Base-by-base conservation (phyloP, 2,329 filamentous ascomycete genomes). In the Phialophora tarda region DNA sequence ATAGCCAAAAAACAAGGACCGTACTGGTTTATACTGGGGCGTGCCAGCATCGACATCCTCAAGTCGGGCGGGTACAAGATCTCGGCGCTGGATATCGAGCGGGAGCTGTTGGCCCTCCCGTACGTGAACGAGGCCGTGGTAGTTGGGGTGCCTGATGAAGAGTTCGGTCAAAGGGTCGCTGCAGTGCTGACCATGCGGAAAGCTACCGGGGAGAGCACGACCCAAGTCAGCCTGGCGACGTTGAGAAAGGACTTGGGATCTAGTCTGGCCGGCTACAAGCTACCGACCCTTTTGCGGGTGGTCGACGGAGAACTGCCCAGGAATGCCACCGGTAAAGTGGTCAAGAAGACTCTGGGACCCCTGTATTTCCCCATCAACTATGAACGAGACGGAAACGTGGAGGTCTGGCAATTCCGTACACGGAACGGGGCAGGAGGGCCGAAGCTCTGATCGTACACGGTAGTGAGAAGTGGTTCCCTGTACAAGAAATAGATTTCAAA, bases 271-370 rank as follows among this genome's bases (percentile, higher is more conserved):
- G 77, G 79, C 4, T 83, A 83, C 67, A 83, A 82, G 71, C 70
- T 84, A 72, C 82, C 81, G 2, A 83, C 81, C 1, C 66, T 83
- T 14, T 69, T 83, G 38, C 73, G 79, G 4, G 73, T 83, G 23
- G 72, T 81, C 2, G 73, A 77, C 26, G 77, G 75, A 4, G 82
- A 83, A 70, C 71, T 84, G 30, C 81, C 81, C 3, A 83, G 83
- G 71, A 80, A 76, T n/a, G 77, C 71, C 0, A 83, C 81, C 0
- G 80, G 80, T 0, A 84, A 84, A 72, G 79, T 84, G 21, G 76
- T 80, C 62, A 84, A 84, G 75, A 83, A 82, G 71, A 68, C 77
- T 1, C 66, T 80, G 24, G 76, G 78, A 0, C 77, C 77, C 8
- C 63, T 66, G n/a, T 79, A 74, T 73, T 81, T 82, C 55, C 64